phyloP scores from a whole-genome alignment of 257 asterid species.

The Agastache rugosa region DNA sequence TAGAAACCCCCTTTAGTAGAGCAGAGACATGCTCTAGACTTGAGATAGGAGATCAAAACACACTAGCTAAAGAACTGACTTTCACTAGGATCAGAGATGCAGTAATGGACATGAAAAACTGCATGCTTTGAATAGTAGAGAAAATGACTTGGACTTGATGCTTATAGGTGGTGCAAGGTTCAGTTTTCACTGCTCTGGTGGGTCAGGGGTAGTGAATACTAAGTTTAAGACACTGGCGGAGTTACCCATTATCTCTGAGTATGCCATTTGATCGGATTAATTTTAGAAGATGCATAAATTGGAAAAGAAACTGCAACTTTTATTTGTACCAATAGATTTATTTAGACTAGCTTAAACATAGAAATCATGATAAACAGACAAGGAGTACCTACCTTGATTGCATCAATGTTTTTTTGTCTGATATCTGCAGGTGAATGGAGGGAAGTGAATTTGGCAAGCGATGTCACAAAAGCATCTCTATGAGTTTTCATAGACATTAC shows the following conservation, averaged over 20 bases:
- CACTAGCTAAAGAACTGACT: conserved; percentile 1
- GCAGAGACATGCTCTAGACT: conserved; percentile 14
- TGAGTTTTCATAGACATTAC: conserved; percentile 99
- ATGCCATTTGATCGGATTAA: not conserved
- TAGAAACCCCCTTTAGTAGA: not conserved
- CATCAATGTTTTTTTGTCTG: conserved; percentile 89
- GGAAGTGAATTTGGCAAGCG: conserved; percentile 93
- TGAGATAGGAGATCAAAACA: not conserved
- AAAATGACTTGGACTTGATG: conserved; percentile 18
- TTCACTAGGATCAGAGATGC: conserved; percentile 19
- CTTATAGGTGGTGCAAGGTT: conserved; percentile 17
- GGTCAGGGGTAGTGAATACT: not conserved
- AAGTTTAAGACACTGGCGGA: conserved; percentile 15
- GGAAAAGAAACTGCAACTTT: not conserved
- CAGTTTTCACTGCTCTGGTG: conserved; percentile 5
- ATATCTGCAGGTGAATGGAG: conserved; percentile 99
- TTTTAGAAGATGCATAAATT: not conserved
- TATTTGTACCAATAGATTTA: conserved; percentile 18
- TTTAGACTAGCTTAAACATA: conserved; percentile 26
- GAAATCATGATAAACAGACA: conserved; percentile 28
- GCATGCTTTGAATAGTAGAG: not conserved
- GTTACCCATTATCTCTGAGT: conserved; percentile 3
- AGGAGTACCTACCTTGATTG: conserved; percentile 79
- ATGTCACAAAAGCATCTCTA: conserved; percentile 95
- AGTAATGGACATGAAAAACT: conserved; percentile 16